Evolutionary conservation across 129 eudicot species (phyloP), one percentile per base, ranked within the genome.

Genomic region (Arctium minus): DNA sequence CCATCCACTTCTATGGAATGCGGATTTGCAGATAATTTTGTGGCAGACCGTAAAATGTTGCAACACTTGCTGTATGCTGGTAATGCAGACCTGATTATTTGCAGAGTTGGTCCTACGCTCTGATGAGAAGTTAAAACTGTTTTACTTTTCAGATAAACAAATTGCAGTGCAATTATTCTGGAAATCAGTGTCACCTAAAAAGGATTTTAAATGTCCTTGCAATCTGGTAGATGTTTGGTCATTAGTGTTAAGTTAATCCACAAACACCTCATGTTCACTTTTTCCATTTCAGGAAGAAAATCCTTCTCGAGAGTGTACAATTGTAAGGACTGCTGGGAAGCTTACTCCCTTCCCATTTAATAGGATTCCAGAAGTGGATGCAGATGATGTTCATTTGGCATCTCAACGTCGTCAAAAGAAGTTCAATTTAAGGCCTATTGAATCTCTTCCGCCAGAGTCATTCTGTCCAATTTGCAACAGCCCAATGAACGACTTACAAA

Each of bases 321-420:
- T 93, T 74, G 95, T 93, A 76, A 89, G 98, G 86, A 96, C 98
- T 6, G 99, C 99, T 48, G 99, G 97, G 48, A 96, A 96, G 95
- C 97, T 96, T 48, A 92, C 97, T 0, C 97, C 99, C 22, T 96
- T 96, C 70, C 88, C 85, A 36, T 93, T 96, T 81, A 96, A 96
- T 70, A 91, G 80, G 86, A 87, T 93, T 44, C 94, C 96, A 35
- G 99, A 90, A 84, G 77, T 42, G 60, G 88, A 87, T 70, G 85
- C 79, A 83, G 50, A 79, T 73, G 82, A 88, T 60, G 83, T 36
- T 81, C 86, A 82, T 39, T 31, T 89, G 90, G 92, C 89, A 80
- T 85, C 96, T 74, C 89, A 87, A 88, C 88, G 96, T 78, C 92
- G 98, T 73, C 97, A 90, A 48, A 96, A 93, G 87, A 96, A 90